Conservation (phyloP, 805 yeast species). For the Starmera dryadoides region DNA sequence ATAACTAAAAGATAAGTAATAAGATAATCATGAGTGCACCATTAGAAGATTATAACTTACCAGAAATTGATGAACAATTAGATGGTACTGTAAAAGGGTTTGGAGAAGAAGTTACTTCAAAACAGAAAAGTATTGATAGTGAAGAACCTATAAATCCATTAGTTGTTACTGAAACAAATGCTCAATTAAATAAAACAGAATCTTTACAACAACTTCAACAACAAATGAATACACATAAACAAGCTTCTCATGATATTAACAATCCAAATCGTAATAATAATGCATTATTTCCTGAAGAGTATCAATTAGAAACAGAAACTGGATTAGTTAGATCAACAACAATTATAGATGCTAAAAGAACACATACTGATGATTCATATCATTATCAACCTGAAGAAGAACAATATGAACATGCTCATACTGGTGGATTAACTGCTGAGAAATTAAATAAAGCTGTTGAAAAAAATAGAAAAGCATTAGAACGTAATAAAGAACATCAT, state of each 20-base stretch:
- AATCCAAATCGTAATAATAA: slow-evolving; percentile 4
- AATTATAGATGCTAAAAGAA: slow-evolving; percentile 44
- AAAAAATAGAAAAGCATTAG: slow-evolving; percentile 22
- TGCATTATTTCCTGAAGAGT: slow-evolving; percentile 57
- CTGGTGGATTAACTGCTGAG: slow-evolving; percentile 11
- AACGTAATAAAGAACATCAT: slow-evolving; percentile 17
- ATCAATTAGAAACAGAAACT: slow-evolving; percentile 55
- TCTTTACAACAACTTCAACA: not conserved
- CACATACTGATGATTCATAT: slow-evolving; percentile 1
- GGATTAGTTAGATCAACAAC: slow-evolving; percentile 58
- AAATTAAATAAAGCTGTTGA: slow-evolving; percentile 23
- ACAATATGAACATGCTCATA: slow-evolving; percentile 1
- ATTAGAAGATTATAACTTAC: slow-evolving; percentile 6
- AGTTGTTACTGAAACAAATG: not conserved
- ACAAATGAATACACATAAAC: slow-evolving; percentile 4
- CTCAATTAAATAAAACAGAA: not conserved
- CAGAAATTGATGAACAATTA: slow-evolving; percentile 8
- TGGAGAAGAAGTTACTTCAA: not conserved
- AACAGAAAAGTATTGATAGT: not conserved
- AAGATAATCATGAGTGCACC: slow-evolving; percentile 2
- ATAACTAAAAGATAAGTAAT: too few relatives aligned
- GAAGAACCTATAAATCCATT: not conserved
- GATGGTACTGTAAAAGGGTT: not conserved
- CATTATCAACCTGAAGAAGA: slow-evolving; percentile 1
- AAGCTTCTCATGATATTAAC: slow-evolving; percentile 4